These are phyloP conservation scores for Globisporangium acanthophoron DNA, from an alignment of 352 stramenopile species.

Conservation along the genomic window DNA sequence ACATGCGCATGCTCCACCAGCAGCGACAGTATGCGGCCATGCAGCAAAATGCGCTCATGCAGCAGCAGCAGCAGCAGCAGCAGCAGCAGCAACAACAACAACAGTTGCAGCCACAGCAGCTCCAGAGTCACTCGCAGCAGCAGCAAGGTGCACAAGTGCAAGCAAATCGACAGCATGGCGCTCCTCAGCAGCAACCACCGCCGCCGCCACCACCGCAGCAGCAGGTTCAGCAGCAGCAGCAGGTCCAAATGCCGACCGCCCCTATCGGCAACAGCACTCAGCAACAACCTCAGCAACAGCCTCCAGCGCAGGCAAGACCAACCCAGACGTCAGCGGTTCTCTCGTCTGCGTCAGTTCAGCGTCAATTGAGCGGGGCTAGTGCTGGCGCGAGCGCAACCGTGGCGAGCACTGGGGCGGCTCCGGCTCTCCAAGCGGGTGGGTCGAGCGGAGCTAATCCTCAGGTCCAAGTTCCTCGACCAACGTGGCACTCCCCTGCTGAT, in stretches of 20 bases:
- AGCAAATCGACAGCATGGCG: neutral
- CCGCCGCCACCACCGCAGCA: neutral
- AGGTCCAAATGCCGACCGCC: neutral
- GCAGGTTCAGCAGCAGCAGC: neutral
- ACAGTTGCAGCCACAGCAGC: conserved; percentile 25
- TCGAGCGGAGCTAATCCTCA: neutral
- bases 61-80: conserved; percentile 33
- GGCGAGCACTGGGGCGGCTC: neutral
- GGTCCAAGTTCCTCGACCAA: conserved; percentile 22
- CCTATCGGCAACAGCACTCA: neutral
- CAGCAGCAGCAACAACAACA: conserved; percentile 20
- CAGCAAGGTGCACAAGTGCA: conserved; percentile 1
- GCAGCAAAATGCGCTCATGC: conserved; percentile 34
- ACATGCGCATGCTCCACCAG: conserved; percentile 65
- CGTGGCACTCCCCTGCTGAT: conserved; percentile 68
- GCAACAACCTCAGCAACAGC: conserved; percentile 9
- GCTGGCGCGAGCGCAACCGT: neutral
- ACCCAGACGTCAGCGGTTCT: conserved; percentile 5
- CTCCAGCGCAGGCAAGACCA: conserved; percentile 7
- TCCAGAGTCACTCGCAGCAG: conserved; percentile 19
- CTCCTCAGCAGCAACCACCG: conserved; percentile 14
- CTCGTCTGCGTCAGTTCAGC: conserved; percentile 6
- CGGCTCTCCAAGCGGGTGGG: conserved; percentile 1
- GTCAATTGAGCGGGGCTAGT: conserved; percentile 8
- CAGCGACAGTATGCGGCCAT: conserved; percentile 30